A percentile compares a stretch with the other conserved stretches of the same genome.
Evolutionary conservation across 768 basidiomycete species (phyloP).

Genomic region (Mycena vulgaris): DNA sequence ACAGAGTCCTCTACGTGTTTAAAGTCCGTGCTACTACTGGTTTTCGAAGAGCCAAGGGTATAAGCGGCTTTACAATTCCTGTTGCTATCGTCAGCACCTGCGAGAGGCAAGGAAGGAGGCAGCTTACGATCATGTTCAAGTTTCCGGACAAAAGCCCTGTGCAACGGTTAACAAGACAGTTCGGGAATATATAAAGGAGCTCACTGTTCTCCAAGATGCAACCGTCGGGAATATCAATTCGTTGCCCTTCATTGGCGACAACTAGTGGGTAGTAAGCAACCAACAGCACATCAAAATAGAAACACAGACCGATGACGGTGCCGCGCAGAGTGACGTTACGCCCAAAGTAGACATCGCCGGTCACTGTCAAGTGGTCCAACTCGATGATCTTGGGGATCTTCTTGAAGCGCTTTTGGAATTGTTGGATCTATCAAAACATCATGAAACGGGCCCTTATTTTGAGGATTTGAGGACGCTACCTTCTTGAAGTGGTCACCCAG

Average conservation of each 20-base stretch:
- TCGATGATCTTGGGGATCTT: slow-evolving; percentile 93
- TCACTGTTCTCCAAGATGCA: slow-evolving; percentile 82
- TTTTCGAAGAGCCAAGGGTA: slow-evolving; percentile 6
- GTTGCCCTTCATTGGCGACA: slow-evolving; percentile 79
- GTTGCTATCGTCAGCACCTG: neutral
- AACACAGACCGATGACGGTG: slow-evolving; percentile 63
- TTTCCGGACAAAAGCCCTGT: slow-evolving; percentile 78
- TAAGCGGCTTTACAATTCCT: slow-evolving; percentile 28
- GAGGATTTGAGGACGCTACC: slow-evolving; percentile 56
- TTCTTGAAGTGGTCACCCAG: slow-evolving; percentile 98
- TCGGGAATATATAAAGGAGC: slow-evolving; percentile 25
- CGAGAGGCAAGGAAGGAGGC: neutral
- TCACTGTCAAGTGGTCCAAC: slow-evolving; percentile 95
- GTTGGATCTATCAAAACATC: slow-evolving; percentile 67
- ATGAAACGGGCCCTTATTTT: neutral
- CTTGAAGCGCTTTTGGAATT: slow-evolving; percentile 97
- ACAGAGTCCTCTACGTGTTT: slow-evolving; percentile 17
- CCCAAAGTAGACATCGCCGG: slow-evolving; percentile 93
- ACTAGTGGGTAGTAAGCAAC: slow-evolving; percentile 7
- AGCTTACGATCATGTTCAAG: slow-evolving; percentile 67
- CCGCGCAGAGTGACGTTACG: slow-evolving; percentile 64
- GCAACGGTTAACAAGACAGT: slow-evolving; percentile 51
- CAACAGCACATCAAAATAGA: neutral
- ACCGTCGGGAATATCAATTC: slow-evolving; percentile 89
- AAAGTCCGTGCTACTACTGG: slow-evolving; percentile 1